A percentile compares a stretch with the other conserved stretches of the same genome.
Conservation (phyloP, 2,329 filamentous ascomycete species). For the Colletotrichum somersetense region DNA sequence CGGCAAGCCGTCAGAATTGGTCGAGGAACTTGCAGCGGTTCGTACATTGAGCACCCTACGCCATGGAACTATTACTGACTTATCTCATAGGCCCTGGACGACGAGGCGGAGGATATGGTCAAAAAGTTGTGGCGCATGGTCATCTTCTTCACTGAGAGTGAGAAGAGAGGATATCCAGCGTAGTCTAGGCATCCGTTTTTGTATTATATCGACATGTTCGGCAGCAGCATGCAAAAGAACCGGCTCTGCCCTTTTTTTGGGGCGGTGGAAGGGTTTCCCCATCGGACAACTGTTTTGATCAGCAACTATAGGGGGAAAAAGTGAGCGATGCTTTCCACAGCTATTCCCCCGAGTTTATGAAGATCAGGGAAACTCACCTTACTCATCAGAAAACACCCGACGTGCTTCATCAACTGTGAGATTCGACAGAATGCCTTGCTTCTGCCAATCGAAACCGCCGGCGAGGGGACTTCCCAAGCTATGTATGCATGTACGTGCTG, state of each 20-base stretch:
- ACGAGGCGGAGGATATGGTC: constrained; percentile 92
- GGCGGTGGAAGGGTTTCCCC: neutral
- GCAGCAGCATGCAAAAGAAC: constrained; percentile 13
- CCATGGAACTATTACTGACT: constrained; percentile 47
- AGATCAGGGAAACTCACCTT: constrained; percentile 25
- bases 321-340: constrained; percentile 17
- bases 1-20: constrained; percentile 81
- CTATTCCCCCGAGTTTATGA: constrained; percentile 20
- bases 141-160: constrained; percentile 96
- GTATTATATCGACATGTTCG: constrained; percentile 30
- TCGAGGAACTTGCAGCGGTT: constrained; percentile 87
- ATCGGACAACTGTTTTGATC: neutral
- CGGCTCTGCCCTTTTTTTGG: constrained; percentile 1
- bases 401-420: constrained; percentile 3
- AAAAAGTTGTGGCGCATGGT: constrained; percentile 99
- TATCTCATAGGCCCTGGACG: constrained; percentile 79
- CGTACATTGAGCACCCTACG: constrained; percentile 51
- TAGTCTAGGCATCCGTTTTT: constrained; percentile 52
- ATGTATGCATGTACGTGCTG: constrained; percentile 18
- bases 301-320: neutral
- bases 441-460: neutral
- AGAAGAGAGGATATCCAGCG: constrained; percentile 86
- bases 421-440: neutral
- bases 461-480: neutral
- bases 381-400: constrained; percentile 1